Evolutionary conservation across 2,329 filamentous ascomycete genomes (phyloP).

Genomic region (Colletotrichum ledebouriae): DNA sequence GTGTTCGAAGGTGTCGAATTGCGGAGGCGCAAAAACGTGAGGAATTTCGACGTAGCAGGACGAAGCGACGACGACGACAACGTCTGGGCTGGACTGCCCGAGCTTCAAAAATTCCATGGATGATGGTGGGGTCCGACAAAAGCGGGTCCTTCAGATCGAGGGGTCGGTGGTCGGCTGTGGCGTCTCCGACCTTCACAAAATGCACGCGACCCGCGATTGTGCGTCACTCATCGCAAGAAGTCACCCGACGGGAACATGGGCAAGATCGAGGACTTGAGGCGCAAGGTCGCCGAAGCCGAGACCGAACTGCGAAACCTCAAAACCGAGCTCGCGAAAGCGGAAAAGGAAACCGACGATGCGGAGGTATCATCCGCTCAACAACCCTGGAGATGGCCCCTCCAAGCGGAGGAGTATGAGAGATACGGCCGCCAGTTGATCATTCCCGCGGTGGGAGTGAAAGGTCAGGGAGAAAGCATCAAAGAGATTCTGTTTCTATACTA

Average conservation of each 20-base stretch:
- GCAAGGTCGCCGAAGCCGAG: slow-evolving; percentile 63
- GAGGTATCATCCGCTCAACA: slow-evolving; percentile 27
- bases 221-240: slow-evolving; percentile 3
- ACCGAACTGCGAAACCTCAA: slow-evolving; percentile 61
- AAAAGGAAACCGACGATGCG: slow-evolving; percentile 47
- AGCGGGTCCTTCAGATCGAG: background rate
- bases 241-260: slow-evolving; percentile 51
- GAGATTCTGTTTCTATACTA: background rate
- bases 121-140: slow-evolving; percentile 9
- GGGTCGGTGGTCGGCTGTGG: slow-evolving; percentile 34
- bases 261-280: slow-evolving; percentile 56
- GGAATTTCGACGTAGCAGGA: background rate
- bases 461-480: slow-evolving; percentile 54
- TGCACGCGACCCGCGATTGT: slow-evolving; percentile 13
- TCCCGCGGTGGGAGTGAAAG: slow-evolving; percentile 81
- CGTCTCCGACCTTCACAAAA: slow-evolving; percentile 25
- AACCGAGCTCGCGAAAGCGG: slow-evolving; percentile 58
- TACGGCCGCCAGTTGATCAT: slow-evolving; percentile 95
- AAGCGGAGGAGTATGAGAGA: slow-evolving; percentile 80
- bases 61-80: background rate
- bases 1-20: background rate
- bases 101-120: slow-evolving; percentile 38
- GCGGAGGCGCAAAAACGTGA: background rate
- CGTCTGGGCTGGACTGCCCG: slow-evolving; percentile 5
- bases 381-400: slow-evolving; percentile 75